Percentiles rank a stretch among this genome's conserved stretches.
Evolutionary conservation across 345 rosid genomes (phyloP).

Genomic region (Raphanus sativus): DNA sequence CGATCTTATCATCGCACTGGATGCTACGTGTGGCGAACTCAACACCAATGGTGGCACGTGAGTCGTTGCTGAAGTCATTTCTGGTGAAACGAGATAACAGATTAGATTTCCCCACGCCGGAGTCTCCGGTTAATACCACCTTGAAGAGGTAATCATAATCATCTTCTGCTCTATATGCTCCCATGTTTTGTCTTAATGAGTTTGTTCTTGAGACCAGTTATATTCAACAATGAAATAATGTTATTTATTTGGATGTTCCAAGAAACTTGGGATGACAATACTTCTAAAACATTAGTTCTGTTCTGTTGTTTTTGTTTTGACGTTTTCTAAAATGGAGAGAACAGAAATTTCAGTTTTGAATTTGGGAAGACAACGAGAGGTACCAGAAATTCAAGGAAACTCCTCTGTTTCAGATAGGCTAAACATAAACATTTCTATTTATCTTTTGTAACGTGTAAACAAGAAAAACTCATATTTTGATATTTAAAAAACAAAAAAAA

Average conservation of each 20-base stretch:
- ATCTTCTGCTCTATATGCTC: conserved; percentile 63
- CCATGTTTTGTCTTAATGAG: conserved; percentile 42
- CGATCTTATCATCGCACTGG: conserved; percentile 74
- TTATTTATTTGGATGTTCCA: conserved; percentile 18
- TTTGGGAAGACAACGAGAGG: conserved; percentile 24
- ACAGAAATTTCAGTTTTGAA: conserved; percentile 11
- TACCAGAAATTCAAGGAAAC: conserved; percentile 38
- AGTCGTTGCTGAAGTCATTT: conserved; percentile 84
- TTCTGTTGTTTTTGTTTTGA: conserved; percentile 11
- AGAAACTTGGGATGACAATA: conserved; percentile 27
- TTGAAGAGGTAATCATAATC: conserved; percentile 79
- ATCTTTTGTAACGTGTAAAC: not conserved
- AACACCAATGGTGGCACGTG: conserved; percentile 88
- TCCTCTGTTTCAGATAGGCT: not conserved
- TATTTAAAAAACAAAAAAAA: not conserved
- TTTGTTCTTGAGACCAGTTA: not conserved
- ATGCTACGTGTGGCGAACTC: conserved; percentile 90
- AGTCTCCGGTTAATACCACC: conserved; percentile 87
- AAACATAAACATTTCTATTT: not conserved
- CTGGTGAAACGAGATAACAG: conserved; percentile 74
- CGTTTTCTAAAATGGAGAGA: conserved; percentile 29
- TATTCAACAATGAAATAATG: not conserved
- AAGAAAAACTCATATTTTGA: not conserved
- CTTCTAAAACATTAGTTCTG: not conserved
- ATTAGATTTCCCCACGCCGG: conserved; percentile 93